phyloP scores from a whole-genome alignment of 306 rosid species.

The Corylus avellana region DNA sequence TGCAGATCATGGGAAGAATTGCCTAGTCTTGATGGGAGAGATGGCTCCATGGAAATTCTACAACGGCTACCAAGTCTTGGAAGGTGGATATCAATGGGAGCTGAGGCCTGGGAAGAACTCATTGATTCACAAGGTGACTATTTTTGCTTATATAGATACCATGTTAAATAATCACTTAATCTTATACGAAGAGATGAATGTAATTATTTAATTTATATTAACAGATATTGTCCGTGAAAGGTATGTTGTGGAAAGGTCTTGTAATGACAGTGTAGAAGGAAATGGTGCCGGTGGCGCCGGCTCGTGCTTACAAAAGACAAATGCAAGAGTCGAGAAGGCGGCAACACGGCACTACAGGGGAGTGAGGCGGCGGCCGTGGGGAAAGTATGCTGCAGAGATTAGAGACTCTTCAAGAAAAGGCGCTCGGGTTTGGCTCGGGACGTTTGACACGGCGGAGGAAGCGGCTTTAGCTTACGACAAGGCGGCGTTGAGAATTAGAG shows the following conservation, averaged over 20 bases:
- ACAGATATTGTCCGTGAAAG: constrained; percentile 14
- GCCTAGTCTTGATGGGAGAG: constrained; percentile 54
- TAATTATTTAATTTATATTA: too few relatives aligned
- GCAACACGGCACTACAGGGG: constrained; percentile 69
- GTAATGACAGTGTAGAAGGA: constrained; percentile 20
- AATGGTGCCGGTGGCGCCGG: neutral
- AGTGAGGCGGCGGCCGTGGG: constrained; percentile 97
- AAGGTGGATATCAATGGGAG: constrained; percentile 94
- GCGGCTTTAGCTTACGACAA: constrained; percentile 96
- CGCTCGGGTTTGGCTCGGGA: constrained; percentile 92
- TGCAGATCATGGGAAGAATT: constrained; percentile 61
- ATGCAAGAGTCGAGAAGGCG: constrained; percentile 26
- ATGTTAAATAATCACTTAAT: too few relatives aligned
- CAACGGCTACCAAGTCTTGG: constrained; percentile 85
- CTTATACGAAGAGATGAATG: too few relatives aligned
- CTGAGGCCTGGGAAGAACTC: constrained; percentile 82
- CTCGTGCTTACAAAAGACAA: constrained; percentile 11
- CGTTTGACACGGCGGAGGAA: constrained; percentile 83
- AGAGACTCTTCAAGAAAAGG: constrained; percentile 83
- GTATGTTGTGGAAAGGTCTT: constrained; percentile 13
- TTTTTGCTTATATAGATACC: too few relatives aligned
- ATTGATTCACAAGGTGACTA: constrained; percentile 33
- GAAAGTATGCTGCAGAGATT: constrained; percentile 91
- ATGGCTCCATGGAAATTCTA: constrained; percentile 59
- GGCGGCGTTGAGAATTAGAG: constrained; percentile 91